Conservation (phyloP, 192 early-diverging fungal genomes). For the Obelidium mucronatum region DNA sequence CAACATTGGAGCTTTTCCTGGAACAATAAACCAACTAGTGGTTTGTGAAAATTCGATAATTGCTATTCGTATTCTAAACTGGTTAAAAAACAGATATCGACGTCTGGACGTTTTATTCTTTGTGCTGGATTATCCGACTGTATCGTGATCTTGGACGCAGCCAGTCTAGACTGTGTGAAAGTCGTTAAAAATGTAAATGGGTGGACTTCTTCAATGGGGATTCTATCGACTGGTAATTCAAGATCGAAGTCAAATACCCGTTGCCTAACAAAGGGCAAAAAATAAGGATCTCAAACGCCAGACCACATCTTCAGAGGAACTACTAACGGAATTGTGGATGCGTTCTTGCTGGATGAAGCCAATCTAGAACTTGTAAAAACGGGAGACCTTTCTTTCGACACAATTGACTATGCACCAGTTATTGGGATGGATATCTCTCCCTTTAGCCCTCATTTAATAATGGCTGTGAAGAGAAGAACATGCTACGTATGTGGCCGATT, state of each 20-base stretch:
- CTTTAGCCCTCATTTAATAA: not conserved
- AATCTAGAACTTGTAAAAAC: not conserved
- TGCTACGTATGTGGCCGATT: conserved; percentile 28
- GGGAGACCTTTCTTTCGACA: not conserved
- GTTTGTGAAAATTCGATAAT: too few species aligned
- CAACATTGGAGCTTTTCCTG: conserved; percentile 37
- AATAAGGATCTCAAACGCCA: conserved; percentile 6
- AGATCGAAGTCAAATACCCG: not conserved
- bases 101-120: conserved; percentile 45
- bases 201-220: conserved; percentile 42
- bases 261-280: too few species aligned
- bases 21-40: conserved; percentile 17
- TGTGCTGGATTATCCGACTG: conserved; percentile 36
- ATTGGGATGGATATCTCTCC: not conserved
- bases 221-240: conserved; percentile 45
- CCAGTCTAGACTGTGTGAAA: conserved; percentile 38
- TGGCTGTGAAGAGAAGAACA: conserved; percentile 21
- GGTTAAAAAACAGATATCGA: conserved; percentile 41
- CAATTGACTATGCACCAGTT: not conserved
- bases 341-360: conserved; percentile 10
- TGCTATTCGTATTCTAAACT: too few species aligned
- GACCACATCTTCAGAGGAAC: conserved; percentile 21
- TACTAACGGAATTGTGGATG: not conserved
- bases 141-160: conserved; percentile 39
- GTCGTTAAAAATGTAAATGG: conserved; percentile 4